Base-by-base conservation (phyloP, 192 early-diverging fungal species). In the Linnemannia hyalina region DNA sequence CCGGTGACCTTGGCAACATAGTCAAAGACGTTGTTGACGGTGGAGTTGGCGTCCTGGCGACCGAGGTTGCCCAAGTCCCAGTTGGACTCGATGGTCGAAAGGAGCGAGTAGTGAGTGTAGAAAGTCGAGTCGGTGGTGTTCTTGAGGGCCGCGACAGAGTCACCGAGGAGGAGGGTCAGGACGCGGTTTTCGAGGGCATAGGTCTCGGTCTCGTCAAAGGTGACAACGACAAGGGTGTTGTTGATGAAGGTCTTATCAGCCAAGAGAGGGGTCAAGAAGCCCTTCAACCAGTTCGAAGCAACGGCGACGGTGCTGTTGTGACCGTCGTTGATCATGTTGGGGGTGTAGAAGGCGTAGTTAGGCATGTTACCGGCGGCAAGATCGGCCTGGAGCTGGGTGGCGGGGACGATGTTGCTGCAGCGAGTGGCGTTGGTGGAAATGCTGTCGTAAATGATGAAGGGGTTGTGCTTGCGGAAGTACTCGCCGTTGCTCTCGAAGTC, bases 381-480 rank as follows among this genome's bases (percentile, higher is more conserved):
- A 80, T 96, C 95, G 32, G 63, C 81, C 47, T 82, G 84, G 42
- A 96, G 83, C 78, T 95, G 90, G 44, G 83, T 81, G 18, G 88
- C 65, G 75, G 84, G 85, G 10, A 95, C 94, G 70, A 96, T 89
- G 11, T 93, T 95, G 76, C 85, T 88, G 82, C 94, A 95, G 23
- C 93, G 88, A 16, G 91, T 80, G 22, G 90, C 23, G 88, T 95
- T 92, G 36, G 35, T 81, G 15, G 81, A 70, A 70, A 96, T 93
- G 60, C 89, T 88, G 72, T 81, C 90, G 71, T 93, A 93, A 38
- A 90, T 90, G 44, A 94, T 91, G 88, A 96, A 96, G 36, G 95
- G 95, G 83, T 95, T 95, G 89, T 96, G 95, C 82, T 96, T 96
- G 76, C 95, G 89, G 72, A 82, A 76, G 85, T 94, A 94, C 40